Conservation (phyloP, 108 stramenopile genomes). For the Fistulifera pelliculosa region DNA sequence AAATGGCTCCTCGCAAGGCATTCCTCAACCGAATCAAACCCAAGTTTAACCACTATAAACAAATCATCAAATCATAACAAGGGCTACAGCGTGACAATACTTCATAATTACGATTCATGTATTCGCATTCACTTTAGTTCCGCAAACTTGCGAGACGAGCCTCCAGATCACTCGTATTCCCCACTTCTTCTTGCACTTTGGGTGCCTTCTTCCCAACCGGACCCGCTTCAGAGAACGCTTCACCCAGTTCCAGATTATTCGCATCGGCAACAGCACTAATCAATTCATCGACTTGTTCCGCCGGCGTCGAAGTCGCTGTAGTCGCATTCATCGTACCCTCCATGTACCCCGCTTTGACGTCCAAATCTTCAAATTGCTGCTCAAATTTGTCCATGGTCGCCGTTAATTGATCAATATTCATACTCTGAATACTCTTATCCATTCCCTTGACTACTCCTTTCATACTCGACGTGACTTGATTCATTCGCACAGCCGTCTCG, state of each 20-base stretch:
- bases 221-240: constrained; percentile 68
- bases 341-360: constrained; percentile 94
- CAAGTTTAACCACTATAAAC: too few species aligned
- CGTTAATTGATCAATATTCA: constrained; percentile 93
- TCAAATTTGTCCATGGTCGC: constrained; percentile 95
- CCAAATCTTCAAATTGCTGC: constrained; percentile 97
- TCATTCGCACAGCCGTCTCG: constrained; percentile 95
- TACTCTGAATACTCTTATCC: constrained; percentile 79
- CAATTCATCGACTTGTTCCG: constrained; percentile 90
- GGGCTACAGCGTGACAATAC: too few species aligned
- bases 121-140: constrained; percentile 20
- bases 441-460: constrained; percentile 89
- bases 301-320: constrained; percentile 91
- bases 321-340: constrained; percentile 92
- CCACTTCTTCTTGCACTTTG: constrained; percentile 21
- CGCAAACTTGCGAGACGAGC: constrained; percentile 76
- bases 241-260: constrained; percentile 77
- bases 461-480: constrained; percentile 87
- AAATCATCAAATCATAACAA: too few species aligned
- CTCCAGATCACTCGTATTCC: constrained; percentile 65
- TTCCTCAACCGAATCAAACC: too few species aligned
- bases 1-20: too few species aligned
- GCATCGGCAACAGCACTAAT: constrained; percentile 91
- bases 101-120: too few species aligned
- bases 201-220: constrained; percentile 70